Percentiles rank a stretch among this genome's conserved stretches.
These are phyloP conservation scores for Mimosa pudica DNA, from an alignment of 306 rosid genomes.

Conservation along the genomic window DNA sequence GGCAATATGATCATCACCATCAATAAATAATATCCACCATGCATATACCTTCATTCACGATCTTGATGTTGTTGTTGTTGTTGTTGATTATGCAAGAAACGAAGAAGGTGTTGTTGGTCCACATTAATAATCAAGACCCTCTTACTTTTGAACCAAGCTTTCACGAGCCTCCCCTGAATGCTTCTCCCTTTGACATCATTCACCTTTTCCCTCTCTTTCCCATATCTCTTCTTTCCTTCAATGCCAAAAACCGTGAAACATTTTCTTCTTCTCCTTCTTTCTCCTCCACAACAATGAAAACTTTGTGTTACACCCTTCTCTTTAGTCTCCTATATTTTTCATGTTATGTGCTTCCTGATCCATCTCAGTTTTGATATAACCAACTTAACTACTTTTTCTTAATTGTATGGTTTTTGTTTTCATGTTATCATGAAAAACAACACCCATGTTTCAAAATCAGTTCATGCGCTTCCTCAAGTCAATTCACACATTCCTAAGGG, in stretches of 20 bases:
- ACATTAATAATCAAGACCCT: not conserved
- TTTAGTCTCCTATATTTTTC: slow-evolving; percentile 9
- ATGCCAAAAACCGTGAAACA: slow-evolving; percentile 48
- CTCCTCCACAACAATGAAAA: slow-evolving; percentile 32
- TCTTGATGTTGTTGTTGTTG: slow-evolving; percentile 39
- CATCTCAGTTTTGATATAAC: slow-evolving; percentile 33
- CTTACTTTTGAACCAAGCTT: slow-evolving; percentile 54
- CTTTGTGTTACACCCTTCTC: slow-evolving; percentile 3
- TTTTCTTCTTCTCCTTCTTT: slow-evolving; percentile 34
- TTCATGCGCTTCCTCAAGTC: slow-evolving; percentile 69
- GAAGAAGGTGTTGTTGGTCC: slow-evolving; percentile 33
- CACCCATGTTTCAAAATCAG: slow-evolving; percentile 66
- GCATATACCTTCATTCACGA: not conserved
- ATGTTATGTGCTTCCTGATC: not conserved
- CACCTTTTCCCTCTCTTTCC: slow-evolving; percentile 57
- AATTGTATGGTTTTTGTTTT: slow-evolving; percentile 1
- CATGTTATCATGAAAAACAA: slow-evolving; percentile 45
- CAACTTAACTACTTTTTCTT: not conserved
- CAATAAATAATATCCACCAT: slow-evolving; percentile 34
- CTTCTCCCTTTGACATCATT: slow-evolving; percentile 45
- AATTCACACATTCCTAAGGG: slow-evolving; percentile 63
- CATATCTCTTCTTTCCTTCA: slow-evolving; percentile 38
- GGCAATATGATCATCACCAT: slow-evolving; percentile 4
- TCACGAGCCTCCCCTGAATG: slow-evolving; percentile 76
- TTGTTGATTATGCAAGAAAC: slow-evolving; percentile 40